Base-by-base conservation (phyloP, 345 rosid genomes). In the Salix brachista region DNA sequence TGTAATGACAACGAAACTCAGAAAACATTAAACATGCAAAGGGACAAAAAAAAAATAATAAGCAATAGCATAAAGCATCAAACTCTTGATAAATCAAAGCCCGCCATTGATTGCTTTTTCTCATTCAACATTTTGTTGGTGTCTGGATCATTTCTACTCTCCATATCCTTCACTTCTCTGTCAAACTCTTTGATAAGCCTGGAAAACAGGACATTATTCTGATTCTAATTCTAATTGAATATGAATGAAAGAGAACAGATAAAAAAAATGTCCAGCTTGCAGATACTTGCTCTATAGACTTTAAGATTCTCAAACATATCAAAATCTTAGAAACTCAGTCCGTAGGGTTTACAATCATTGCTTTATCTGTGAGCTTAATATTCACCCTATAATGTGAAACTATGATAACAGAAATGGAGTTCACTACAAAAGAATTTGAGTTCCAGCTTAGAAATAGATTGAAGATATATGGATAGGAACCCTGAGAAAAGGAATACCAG, bases 121-220 rank as follows among this genome's bases (percentile, higher is more conserved):
- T 95, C 99, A 71, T 76, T 93, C 77, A 95, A 87, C 88, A 86
- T 89, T 68, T 78, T 88, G 76, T 84, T 88, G 77, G 93, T 91
- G 72, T 81, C 81, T 62, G 86, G 86, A 79, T 93, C 92, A 76
- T 86, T 90, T 82, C 86, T 83, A 7, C 86, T 68, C 85, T 93
- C 99, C 85, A 85, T 28, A 41, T 87, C 88, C 83, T 90, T 93
- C 66, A 89, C 88, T 89, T 90, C 97, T 78, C 85, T 80, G 76
- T 95, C 99, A 79, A 93, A 95, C 72, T 95, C 99, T 82, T 93
- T 95, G 71, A 95, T 90, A 81, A 95, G 97, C 88, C 99, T 95
- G 90, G 77, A 80, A 80, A 54, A 78, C 61, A 52, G 73, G 68
- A 76, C 14, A n/a, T 41, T 48, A 37, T 73, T 73, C 48, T 16